Conservation (phyloP, 371 early-diverging fungal genomes). For the Umbelopsis sp. region DNA sequence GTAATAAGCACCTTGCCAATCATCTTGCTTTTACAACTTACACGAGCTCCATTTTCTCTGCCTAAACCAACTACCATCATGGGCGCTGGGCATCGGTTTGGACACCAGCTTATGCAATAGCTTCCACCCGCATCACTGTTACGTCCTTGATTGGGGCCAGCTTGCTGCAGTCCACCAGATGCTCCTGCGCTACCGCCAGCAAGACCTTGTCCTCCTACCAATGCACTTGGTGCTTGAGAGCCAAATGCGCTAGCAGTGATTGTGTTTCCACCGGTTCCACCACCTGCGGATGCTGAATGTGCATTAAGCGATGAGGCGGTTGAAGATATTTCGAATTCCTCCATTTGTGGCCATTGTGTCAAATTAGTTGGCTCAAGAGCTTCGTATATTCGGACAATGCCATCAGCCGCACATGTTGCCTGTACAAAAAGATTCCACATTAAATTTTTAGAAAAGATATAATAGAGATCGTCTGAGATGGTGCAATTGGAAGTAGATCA, state of each 20-base stretch:
- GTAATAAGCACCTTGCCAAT: not conserved
- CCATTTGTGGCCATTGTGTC: constrained; percentile 82
- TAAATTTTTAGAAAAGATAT: constrained; percentile 1
- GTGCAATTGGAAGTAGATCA: not conserved
- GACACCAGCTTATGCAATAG: constrained; percentile 90
- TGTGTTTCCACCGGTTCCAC: not conserved
- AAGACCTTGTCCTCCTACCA: not conserved
- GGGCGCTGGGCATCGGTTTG: constrained; percentile 73
- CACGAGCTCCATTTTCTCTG: constrained; percentile 77
- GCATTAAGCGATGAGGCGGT: constrained; percentile 9
- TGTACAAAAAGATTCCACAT: constrained; percentile 24
- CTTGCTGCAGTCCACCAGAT: constrained; percentile 30
- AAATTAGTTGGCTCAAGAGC: constrained; percentile 83
- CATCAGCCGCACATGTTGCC: constrained; percentile 89
- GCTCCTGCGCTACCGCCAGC: not conserved
- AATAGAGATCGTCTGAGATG: constrained; percentile 19
- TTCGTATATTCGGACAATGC: constrained; percentile 88
- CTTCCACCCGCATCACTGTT: constrained; percentile 62
- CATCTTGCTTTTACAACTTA: constrained; percentile 28
- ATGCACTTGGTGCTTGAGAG: constrained; percentile 21
- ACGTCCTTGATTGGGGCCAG: constrained; percentile 25
- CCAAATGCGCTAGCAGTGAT: constrained; percentile 37
- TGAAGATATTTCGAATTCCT: constrained; percentile 57
- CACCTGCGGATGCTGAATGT: constrained; percentile 17
- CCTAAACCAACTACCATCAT: constrained; percentile 92